These are phyloP conservation scores for Bocquillonia castaneifolia DNA, from an alignment of 441 rosid species.

Conservation along the genomic window DNA sequence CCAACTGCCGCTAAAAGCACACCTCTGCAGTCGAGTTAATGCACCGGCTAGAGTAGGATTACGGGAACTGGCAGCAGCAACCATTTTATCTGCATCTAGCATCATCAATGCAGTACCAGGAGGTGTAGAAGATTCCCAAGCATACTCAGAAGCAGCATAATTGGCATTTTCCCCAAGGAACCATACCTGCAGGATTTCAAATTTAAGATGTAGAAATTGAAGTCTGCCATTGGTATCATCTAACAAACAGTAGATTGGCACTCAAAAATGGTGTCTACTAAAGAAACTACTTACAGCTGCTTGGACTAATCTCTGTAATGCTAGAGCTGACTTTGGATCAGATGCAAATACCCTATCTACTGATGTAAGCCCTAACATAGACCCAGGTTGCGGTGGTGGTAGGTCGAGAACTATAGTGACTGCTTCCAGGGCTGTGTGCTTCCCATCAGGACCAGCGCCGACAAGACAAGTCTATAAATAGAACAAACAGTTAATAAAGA, in stretches of 20 bases:
- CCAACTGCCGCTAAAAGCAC: slow-evolving; percentile 99
- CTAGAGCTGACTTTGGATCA: slow-evolving; percentile 98
- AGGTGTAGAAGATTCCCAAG: slow-evolving; percentile 99
- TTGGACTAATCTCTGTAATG: slow-evolving; percentile 95
- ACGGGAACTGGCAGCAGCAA: slow-evolving; percentile 99
- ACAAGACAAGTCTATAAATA: slow-evolving; percentile 85
- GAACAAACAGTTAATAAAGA: not conserved
- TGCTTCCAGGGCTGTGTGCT: slow-evolving; percentile 99
- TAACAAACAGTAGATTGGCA: not conserved
- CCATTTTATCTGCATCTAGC: slow-evolving; percentile 99
- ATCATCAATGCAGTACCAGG: slow-evolving; percentile 99
- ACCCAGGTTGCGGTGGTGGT: slow-evolving; percentile 99
- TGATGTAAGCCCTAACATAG: slow-evolving; percentile 83
- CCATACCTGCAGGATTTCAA: slow-evolving; percentile 69
- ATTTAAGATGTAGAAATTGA: slow-evolving; percentile 8
- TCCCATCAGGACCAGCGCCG: slow-evolving; percentile 99
- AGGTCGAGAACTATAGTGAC: slow-evolving; percentile 99
- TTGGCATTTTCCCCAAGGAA: slow-evolving; percentile 99
- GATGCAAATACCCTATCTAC: slow-evolving; percentile 92
- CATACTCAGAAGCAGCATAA: slow-evolving; percentile 99
- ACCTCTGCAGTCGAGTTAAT: slow-evolving; percentile 96
- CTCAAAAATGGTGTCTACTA: too few species aligned
- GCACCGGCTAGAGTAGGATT: slow-evolving; percentile 99
- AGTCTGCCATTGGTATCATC: too few species aligned
- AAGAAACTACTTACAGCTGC: slow-evolving; percentile 78